Evolutionary conservation across 176 grass and related monocot genomes (phyloP), one percentile per base, ranked within the genome.

Genomic region (Cymbopogon citratus): DNA sequence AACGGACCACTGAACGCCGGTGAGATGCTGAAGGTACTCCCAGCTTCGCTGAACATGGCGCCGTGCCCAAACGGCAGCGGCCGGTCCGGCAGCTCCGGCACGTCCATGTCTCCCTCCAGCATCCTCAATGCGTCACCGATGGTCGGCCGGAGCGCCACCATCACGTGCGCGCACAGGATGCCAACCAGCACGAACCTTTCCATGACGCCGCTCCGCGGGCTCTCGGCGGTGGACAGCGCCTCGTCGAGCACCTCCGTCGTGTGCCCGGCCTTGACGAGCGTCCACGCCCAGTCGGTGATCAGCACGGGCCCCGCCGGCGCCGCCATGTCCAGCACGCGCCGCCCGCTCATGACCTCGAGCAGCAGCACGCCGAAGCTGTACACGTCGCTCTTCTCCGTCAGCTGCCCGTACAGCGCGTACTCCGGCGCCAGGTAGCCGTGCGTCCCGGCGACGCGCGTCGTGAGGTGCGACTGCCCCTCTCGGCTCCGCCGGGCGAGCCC

Each of bases 221-320:
- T 90, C 31, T 89, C 87, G 1, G 66, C 72, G 3, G 76, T 66
- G 59, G 82, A 48, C 68, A 97, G 44, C 12, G 77, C 81, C 27
- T 48, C 83, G 69, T 94, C 94, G 3, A 94, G 85, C 56, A 94
- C 92, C 26, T 92, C 87, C 79, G 70, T 85, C 7, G 87, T 74
- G 65, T 65, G 83, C 4, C 87, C 94, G 16, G 87, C 73, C 67
- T 91, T 94, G 77, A 92, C 71, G 76, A 92, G 85, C 23, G 85
- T 90, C 94, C 94, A 97, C 0, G 90, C 94, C 94, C 94, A 97
- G 78, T 97, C 94, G 4, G 94, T 97, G 80, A 97, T 84, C n/a
- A 97, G 83, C 39, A 97, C 94, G 25, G 87, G 62, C 43, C 86
- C 89, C 21, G 86, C 61, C 3, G 81, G 77, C 9, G 80, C 87